Evolutionary conservation across 495 filamentous ascomycete genomes (phyloP).

Genomic region (Hypoxylon intermedium): DNA sequence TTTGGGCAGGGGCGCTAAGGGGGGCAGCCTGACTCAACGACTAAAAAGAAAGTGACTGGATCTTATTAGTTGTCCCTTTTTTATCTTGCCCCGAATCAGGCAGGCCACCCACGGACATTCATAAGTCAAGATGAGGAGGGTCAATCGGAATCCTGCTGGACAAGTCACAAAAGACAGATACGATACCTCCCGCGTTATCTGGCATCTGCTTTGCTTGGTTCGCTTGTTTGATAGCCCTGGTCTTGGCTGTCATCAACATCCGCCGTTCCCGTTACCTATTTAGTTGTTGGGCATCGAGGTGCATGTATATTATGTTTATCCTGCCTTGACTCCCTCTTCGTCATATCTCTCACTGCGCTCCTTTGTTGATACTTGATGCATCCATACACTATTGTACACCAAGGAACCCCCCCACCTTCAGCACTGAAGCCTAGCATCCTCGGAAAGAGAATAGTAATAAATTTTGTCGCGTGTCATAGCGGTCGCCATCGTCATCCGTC

Average conservation of each 20-base stretch:
- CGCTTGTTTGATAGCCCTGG: conserved; percentile 24
- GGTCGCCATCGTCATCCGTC: conserved; percentile 6
- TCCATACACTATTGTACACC: background rate
- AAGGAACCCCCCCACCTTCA: background rate
- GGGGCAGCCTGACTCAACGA: conserved; percentile 20
- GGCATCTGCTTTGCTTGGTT: conserved; percentile 28
- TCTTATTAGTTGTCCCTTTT: conserved; percentile 2
- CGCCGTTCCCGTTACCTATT: conserved; percentile 20
- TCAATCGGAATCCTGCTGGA: conserved; percentile 27
- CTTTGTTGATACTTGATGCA: conserved; percentile 10
- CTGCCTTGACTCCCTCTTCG: conserved; percentile 9
- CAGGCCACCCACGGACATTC: conserved; percentile 19
- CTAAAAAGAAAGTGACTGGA: conserved; percentile 1
- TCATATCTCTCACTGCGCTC: background rate
- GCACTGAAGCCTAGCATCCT: background rate
- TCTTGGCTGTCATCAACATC: conserved; percentile 37
- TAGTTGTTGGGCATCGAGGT: conserved; percentile 19
- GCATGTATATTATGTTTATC: conserved; percentile 19
- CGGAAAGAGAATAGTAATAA: background rate
- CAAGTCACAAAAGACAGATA: conserved; percentile 23
- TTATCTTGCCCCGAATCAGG: conserved; percentile 37
- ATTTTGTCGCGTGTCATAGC: conserved; percentile 14
- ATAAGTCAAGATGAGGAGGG: conserved; percentile 19
- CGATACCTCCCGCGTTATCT: conserved; percentile 20
- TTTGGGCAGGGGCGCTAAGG: no score